Evolutionary conservation across 2,329 filamentous ascomycete species (phyloP), one percentile per base, ranked within the genome.

Genomic region (Leptosphaerulina australis): DNA sequence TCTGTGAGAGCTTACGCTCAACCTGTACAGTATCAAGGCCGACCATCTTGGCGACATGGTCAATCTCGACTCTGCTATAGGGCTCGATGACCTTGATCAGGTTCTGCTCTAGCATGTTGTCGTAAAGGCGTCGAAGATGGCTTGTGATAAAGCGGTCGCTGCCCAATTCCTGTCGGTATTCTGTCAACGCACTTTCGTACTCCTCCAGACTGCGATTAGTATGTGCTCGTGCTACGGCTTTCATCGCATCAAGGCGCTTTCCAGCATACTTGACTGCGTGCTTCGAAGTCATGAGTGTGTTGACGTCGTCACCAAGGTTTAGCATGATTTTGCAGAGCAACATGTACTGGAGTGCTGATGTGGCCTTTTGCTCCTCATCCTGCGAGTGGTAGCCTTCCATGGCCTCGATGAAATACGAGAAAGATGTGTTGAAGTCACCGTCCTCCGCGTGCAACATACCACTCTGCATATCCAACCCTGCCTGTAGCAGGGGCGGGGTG

Each of bases 301-400:
- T 96, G 73, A 99, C 93, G 74, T 99, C 95, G 79, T 97, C 92
- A 60, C 86, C 91, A 30, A 95, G 82, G 77, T 99, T 99, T 64
- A 99, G 83, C 95, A 99, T 99, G 75, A 99, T 94, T 81, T 99
- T 99, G 86, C 94, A 97, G 26, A 99, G 86, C 45, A 99, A 84
- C 94, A 99, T 99, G 81, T 99, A 99, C 80, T 99, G 94, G 60
- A 99, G 81, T 9, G 94, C 91, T 10, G 93, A 90, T n/a, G 93
- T 95, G n/a, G 95, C 94, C 76, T 92, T 91, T 58, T 82, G 79
- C 29, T 86, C 79, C 71, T 96, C 91, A 62, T 99, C 94, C 74
- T 96, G 91, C 36, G 88, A 87, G 77, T 94, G 91, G 76, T 97
- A 99, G 53, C 94, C 94, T 72, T 99, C 94, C 58, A 99, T 85